Evolutionary conservation across 129 eudicot species (phyloP).

Genomic region (Silybum marianum): DNA sequence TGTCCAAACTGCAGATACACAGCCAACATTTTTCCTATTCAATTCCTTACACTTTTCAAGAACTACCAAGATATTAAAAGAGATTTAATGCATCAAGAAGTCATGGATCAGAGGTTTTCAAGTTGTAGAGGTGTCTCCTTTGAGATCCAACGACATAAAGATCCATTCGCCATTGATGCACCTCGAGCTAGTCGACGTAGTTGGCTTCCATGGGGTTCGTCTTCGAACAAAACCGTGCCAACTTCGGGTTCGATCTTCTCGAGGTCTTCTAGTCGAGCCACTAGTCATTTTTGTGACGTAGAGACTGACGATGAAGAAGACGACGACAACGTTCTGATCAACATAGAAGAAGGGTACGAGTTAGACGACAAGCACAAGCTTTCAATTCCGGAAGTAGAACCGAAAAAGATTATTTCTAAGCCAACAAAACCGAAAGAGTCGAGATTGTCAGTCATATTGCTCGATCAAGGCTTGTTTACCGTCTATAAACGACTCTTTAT

Average conservation of each 20-base stretch:
- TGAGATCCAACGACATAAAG: slow-evolving; percentile 60
- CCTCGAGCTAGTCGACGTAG: slow-evolving; percentile 25
- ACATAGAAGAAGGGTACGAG: slow-evolving; percentile 52
- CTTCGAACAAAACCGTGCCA: slow-evolving; percentile 38
- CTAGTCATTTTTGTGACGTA: slow-evolving; percentile 73
- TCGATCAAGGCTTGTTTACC: slow-evolving; percentile 79
- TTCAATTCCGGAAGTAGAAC: slow-evolving; percentile 30
- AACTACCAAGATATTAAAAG: neutral
- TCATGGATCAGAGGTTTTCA: slow-evolving; percentile 51
- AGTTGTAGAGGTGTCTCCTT: slow-evolving; percentile 79
- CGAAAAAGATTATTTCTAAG: slow-evolving; percentile 24
- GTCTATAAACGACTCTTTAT: slow-evolving; percentile 65
- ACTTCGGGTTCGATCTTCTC: slow-evolving; percentile 25
- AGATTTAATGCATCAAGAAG: slow-evolving; percentile 30
- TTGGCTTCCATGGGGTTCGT: slow-evolving; percentile 58
- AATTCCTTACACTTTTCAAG: no score
- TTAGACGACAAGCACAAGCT: slow-evolving; percentile 1
- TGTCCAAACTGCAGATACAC: neutral
- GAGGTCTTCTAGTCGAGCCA: slow-evolving; percentile 48
- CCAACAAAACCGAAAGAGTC: slow-evolving; percentile 36
- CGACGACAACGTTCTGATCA: slow-evolving; percentile 22
- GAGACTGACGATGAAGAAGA: slow-evolving; percentile 47
- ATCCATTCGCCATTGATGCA: slow-evolving; percentile 51
- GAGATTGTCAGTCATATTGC: slow-evolving; percentile 61
- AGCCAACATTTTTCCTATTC: no score